These are phyloP conservation scores for Diospyros kaki DNA, from an alignment of 148 eudicot species.

Conservation along the genomic window DNA sequence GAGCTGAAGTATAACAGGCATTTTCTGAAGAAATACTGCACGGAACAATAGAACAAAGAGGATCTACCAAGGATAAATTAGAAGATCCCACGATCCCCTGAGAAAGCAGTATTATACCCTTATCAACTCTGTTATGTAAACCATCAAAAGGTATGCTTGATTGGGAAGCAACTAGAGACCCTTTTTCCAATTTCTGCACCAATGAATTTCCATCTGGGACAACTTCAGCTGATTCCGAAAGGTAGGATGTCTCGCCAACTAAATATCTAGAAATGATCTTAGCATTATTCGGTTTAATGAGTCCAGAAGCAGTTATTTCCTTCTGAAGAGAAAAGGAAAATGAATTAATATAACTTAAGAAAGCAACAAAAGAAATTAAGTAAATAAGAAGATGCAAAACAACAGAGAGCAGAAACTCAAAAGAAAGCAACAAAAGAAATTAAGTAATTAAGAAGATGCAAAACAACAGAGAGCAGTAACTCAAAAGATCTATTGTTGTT, in stretches of 20 bases:
- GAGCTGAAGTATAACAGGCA: slow-evolving; percentile 20
- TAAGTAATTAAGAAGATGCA: no score
- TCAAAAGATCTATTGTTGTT: no score
- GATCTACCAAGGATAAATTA: slow-evolving; percentile 48
- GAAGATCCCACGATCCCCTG: slow-evolving; percentile 45
- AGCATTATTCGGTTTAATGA: slow-evolving; percentile 14
- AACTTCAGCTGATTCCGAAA: slow-evolving; percentile 76
- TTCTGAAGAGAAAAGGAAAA: slow-evolving; percentile 23
- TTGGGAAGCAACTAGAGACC: slow-evolving; percentile 37
- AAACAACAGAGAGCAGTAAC: no score
- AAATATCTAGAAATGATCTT: slow-evolving; percentile 32
- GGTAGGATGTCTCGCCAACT: slow-evolving; percentile 57
- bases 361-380: background rate
- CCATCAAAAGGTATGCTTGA: slow-evolving; percentile 36
- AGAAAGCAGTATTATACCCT: slow-evolving; percentile 24
- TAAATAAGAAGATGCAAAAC: no score
- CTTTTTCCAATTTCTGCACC: slow-evolving; percentile 37
- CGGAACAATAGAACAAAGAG: slow-evolving; percentile 91
- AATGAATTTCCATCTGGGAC: slow-evolving; percentile 65
- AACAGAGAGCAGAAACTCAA: no score
- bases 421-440: background rate
- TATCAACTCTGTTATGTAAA: slow-evolving; percentile 27
- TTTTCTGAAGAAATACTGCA: slow-evolving; percentile 62
- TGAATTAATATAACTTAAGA: slow-evolving; percentile 8
- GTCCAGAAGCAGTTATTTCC: slow-evolving; percentile 30